Conservation (phyloP, 2,329 filamentous ascomycete species). For the Venturia carpophila region DNA sequence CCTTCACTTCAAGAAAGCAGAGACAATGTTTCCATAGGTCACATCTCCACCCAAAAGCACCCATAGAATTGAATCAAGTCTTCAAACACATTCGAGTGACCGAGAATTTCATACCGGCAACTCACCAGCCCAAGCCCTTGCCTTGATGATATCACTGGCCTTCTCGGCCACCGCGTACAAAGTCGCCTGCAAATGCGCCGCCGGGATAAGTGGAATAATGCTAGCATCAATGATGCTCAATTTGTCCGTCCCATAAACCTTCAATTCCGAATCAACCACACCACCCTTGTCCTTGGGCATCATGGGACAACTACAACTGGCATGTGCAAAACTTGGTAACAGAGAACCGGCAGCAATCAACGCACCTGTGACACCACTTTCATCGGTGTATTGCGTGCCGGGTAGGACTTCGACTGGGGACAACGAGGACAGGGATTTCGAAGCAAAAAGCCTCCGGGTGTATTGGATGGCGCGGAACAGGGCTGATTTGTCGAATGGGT, state of each 20-base stretch:
- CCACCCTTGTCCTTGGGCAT: slow-evolving; percentile 26
- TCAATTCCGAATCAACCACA: slow-evolving; percentile 13
- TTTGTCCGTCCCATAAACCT: slow-evolving; percentile 31
- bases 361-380: background rate
- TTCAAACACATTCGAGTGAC: background rate
- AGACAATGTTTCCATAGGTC: too few relatives aligned
- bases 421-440: background rate
- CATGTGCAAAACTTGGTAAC: slow-evolving; percentile 21
- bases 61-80: background rate
- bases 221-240: slow-evolving; percentile 34
- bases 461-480: background rate
- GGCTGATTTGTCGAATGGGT: background rate
- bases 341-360: background rate
- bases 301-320: slow-evolving; percentile 28
- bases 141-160: background rate
- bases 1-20: too few relatives aligned
- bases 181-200: background rate
- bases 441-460: background rate
- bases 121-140: background rate
- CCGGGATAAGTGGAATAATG: slow-evolving; percentile 23
- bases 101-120: background rate
- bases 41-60: too few relatives aligned
- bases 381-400: background rate
- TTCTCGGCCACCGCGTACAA: slow-evolving; percentile 12
- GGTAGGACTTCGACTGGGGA: background rate